Conservation (phyloP, 2,329 filamentous ascomycete species). For the Epichloe brachyelytri region DNA sequence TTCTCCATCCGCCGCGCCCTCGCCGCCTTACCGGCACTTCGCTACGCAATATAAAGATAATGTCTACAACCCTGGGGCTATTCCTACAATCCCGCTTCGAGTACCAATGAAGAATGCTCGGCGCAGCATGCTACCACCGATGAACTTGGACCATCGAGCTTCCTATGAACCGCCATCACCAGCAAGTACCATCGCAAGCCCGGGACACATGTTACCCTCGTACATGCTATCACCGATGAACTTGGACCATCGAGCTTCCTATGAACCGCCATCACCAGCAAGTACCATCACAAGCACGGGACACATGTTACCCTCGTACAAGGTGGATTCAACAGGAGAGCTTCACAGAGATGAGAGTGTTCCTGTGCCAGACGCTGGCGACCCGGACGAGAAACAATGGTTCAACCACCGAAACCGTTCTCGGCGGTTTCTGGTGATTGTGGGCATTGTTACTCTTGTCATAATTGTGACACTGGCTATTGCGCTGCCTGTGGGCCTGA, state of each 20-base stretch:
- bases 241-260: neutral
- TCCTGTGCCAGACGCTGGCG: slow-evolving; percentile 1
- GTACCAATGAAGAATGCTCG: slow-evolving; percentile 18
- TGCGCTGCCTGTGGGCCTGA: slow-evolving; percentile 27
- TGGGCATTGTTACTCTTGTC: slow-evolving; percentile 19
- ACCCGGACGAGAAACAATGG: slow-evolving; percentile 8
- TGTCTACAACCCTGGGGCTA: slow-evolving; percentile 8
- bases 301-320: slow-evolving; percentile 3
- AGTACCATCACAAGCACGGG: slow-evolving; percentile 7
- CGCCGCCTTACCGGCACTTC: slow-evolving; percentile 18
- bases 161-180: slow-evolving; percentile 14
- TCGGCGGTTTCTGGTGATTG: slow-evolving; percentile 19
- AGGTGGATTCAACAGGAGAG: neutral
- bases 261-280: slow-evolving; percentile 14
- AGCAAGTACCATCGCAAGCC: slow-evolving; percentile 8
- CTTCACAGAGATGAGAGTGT: slow-evolving; percentile 5
- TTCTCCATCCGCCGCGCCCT: slow-evolving; percentile 15
- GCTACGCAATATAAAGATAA: slow-evolving; percentile 22
- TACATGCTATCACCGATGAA: neutral
- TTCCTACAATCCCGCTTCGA: slow-evolving; percentile 15
- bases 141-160: neutral
- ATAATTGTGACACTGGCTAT: slow-evolving; percentile 23
- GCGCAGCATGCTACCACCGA: slow-evolving; percentile 8
- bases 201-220: slow-evolving; percentile 2
- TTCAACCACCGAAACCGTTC: slow-evolving; percentile 14